phyloP scores from a whole-genome alignment of 1,284 basidiomycete genomes.

The Grifola frondosa region DNA sequence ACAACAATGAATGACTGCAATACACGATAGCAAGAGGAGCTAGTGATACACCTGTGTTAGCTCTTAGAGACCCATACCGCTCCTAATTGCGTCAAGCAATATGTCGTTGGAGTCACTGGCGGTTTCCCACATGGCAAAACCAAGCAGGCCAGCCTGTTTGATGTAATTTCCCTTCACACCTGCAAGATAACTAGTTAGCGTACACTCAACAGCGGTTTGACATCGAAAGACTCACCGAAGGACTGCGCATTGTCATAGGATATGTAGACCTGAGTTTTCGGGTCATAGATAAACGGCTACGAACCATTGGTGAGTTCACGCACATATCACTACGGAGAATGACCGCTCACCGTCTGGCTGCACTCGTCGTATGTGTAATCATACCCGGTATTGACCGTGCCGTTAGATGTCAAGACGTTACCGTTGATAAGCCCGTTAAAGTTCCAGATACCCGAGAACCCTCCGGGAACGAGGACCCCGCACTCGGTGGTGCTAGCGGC shows the following conservation, averaged over 20 bases:
- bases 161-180: conserved; percentile 61
- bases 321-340: not conserved
- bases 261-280: conserved; percentile 37
- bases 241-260: conserved; percentile 41
- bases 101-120: conserved; percentile 58
- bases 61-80: conserved; percentile 24
- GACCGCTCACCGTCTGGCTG: conserved; percentile 45
- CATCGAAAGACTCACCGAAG: conserved; percentile 28
- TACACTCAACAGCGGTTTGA: not conserved
- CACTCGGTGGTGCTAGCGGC: conserved; percentile 36
- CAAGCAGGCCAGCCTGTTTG: conserved; percentile 46
- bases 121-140: conserved; percentile 66
- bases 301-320: not conserved
- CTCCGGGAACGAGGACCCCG: conserved; percentile 32
- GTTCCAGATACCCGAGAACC: conserved; percentile 39
- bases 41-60: no score
- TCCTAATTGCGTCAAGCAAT: conserved; percentile 52
- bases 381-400: conserved; percentile 38
- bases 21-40: conserved; percentile 2
- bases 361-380: conserved; percentile 45
- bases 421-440: conserved; percentile 41
- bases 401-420: conserved; percentile 40
- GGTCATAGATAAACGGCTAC: conserved; percentile 49
- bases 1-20: conserved; percentile 1
- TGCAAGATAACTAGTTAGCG: conserved; percentile 6